Evolutionary conservation across 108 stramenopile genomes (phyloP), one percentile per base, ranked within the genome.

Genomic region (Skeletonema tropicum): DNA sequence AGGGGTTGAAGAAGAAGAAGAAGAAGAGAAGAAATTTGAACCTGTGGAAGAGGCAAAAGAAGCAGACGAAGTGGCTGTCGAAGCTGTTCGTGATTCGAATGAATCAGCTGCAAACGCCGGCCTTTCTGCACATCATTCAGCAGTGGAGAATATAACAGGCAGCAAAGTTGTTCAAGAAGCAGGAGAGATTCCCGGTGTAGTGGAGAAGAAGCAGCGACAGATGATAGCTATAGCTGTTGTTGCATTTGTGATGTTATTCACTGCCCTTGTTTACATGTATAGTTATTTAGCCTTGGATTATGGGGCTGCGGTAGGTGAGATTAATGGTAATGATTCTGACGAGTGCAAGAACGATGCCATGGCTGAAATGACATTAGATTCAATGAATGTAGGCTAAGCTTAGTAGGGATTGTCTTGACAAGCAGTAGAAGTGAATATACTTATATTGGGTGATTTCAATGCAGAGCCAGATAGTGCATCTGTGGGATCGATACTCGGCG

Each of bases 381-480:
- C 15, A n/a, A 45, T 45, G 42, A 45, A 45, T 45, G 11, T 12
- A 39, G 38, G 38, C 38, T 39, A 39, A 39, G 10, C 33, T 7
- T 35, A 12, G 6, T 35, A 35, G 35, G 35, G 35, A 35, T 5
- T 6, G 35, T 35, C 26, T 29, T 29, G 26, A 29, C 26, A 29
- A 29, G 26, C 2, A 29, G 26, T 29, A 52, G 57, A 73, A n/a
- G 48, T 73, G 14, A 15, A 21, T 8, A 57, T 82, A 39, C 5
- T 87, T 1, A 52, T 87, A 12, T 23, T 81, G 26, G 86, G 86
- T 26, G 86, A 87, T 72, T 87, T 87, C 63, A 87, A 87, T 60
- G 61, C 86, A 3, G 86, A 87, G 59, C 77, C 77, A 3, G 23
- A 14, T 29, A 52, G 73, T 29, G 45, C 13, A 35, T 49, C 74